phyloP scores from a whole-genome alignment of 257 asterid genomes.

The Fraxinus anomala region DNA sequence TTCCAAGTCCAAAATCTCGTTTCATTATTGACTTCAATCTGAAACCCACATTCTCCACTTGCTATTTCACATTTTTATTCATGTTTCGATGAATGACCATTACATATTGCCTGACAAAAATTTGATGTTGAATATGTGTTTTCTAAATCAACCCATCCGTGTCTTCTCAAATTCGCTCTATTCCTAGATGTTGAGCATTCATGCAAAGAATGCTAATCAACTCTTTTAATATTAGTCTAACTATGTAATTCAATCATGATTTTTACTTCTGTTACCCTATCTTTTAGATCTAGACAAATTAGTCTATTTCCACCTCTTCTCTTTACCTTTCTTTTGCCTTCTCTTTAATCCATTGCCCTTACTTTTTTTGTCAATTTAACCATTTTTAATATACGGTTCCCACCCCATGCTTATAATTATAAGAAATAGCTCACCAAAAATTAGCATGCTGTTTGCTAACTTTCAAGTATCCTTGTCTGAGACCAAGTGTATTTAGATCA shows the following conservation, averaged over 20 bases:
- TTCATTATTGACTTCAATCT: neutral
- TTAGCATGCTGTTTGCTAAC: neutral
- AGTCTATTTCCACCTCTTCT: neutral
- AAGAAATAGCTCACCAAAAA: neutral
- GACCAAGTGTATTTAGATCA: neutral
- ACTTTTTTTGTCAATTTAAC: neutral
- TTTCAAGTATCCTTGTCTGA: neutral
- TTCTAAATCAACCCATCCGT: neutral
- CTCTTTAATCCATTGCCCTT: neutral
- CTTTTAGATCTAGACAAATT: neutral
- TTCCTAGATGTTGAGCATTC: neutral
- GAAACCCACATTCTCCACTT: neutral
- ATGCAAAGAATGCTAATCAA: neutral
- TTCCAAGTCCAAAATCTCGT: neutral
- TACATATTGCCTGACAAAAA: neutral
- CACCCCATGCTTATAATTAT: neutral
- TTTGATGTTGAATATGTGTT: neutral
- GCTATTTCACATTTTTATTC: neutral
- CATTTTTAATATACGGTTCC: neutral
- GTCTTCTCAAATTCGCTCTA: neutral
- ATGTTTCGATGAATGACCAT: neutral
- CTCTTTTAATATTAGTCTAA: neutral
- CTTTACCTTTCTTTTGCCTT: neutral
- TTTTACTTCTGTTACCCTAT: constrained; percentile 3
- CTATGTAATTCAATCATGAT: neutral